Conservation (phyloP, 1,284 basidiomycete species). For the Heterobasidion parviporum region DNA sequence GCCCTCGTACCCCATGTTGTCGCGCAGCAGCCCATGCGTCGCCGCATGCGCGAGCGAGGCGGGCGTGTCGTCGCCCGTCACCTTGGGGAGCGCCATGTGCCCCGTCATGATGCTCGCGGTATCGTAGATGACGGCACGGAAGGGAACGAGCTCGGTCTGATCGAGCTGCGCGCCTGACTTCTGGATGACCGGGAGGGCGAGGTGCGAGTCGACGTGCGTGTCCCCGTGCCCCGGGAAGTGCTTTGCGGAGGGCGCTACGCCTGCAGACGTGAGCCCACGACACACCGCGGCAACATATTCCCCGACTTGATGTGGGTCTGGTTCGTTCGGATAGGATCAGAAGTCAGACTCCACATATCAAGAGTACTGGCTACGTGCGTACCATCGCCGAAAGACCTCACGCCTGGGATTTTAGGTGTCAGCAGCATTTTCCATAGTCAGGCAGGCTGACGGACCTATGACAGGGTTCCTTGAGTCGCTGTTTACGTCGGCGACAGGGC, state of each 20-base stretch:
- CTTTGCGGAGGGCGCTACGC: conserved; percentile 53
- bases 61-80: conserved; percentile 45
- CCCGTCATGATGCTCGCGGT: conserved; percentile 58
- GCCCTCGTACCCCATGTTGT: conserved; percentile 39
- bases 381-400: conserved; percentile 66
- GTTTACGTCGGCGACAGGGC: conserved; percentile 66
- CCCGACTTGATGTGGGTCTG: conserved; percentile 49
- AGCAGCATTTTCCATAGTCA: not conserved
- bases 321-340: not conserved
- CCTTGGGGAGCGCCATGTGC: conserved; percentile 57
- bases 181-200: conserved; percentile 52
- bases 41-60: conserved; percentile 46
- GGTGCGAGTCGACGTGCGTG: conserved; percentile 61
- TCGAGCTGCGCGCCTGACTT: conserved; percentile 36
- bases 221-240: conserved; percentile 72
- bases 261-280: conserved; percentile 35
- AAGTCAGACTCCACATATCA: not conserved
- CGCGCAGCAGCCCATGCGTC: conserved; percentile 44
- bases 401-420: conserved; percentile 29
- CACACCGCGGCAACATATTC: conserved; percentile 39
- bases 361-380: conserved; percentile 3
- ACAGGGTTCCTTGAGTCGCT: conserved; percentile 59
- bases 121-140: conserved; percentile 33
- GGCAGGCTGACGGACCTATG: conserved; percentile 36
- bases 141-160: conserved; percentile 50